Evolutionary conservation across 1,284 basidiomycete species (phyloP).

Genomic region (Boletellus sp.): DNA sequence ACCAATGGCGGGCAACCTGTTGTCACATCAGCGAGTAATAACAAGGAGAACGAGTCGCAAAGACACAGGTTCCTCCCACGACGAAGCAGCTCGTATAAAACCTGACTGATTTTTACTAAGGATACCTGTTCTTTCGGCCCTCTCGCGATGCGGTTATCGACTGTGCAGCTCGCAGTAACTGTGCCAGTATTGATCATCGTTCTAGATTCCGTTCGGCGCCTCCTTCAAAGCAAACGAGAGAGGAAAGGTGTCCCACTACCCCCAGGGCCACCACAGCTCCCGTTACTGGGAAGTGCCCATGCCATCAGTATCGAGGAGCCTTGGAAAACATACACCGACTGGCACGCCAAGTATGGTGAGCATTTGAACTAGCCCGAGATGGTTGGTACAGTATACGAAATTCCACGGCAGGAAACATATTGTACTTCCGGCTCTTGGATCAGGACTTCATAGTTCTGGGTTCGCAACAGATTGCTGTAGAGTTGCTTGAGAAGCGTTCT

Average conservation of each 20-base stretch:
- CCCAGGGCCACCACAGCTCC: too few relatives aligned
- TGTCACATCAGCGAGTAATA: too few relatives aligned
- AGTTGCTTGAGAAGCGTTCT: conserved; percentile 17
- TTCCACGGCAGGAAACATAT: conserved; percentile 3
- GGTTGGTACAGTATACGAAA: neutral
- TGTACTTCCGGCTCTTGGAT: conserved; percentile 11
- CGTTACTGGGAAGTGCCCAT: conserved; percentile 9
- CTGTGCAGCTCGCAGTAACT: neutral
- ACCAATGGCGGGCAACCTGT: too few relatives aligned
- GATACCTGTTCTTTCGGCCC: too few relatives aligned
- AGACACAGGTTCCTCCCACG: too few relatives aligned
- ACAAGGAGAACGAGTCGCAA: too few relatives aligned
- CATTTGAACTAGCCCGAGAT: neutral
- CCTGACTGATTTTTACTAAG: too few relatives aligned
- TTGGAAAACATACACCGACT: conserved; percentile 17
- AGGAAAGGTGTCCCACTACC: conserved; percentile 3
- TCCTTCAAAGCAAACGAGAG: neutral
- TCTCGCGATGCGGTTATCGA: too few relatives aligned
- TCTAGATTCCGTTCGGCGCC: neutral
- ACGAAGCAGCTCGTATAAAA: too few relatives aligned
- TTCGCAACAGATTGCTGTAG: conserved; percentile 2
- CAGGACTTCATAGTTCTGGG: conserved; percentile 12
- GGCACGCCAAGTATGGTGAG: conserved; percentile 13
- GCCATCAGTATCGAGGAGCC: conserved; percentile 3
- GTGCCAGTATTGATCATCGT: neutral